These are phyloP conservation scores for Tetrahymena thermophila DNA, from an alignment of 73 alveolate genomes.

Conservation along the genomic window DNA sequence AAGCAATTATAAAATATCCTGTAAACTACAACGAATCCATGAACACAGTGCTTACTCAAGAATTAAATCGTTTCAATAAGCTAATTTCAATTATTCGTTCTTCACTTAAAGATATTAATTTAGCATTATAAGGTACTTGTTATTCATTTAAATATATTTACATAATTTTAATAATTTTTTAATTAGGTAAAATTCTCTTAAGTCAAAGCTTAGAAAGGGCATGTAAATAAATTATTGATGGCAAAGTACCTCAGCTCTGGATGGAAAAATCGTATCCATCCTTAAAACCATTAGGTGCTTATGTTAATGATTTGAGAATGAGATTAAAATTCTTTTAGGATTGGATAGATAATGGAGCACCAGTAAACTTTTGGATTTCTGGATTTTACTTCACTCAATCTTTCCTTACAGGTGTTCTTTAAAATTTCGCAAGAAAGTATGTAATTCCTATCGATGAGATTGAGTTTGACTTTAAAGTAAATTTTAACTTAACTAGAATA, in stretches of 20 bases:
- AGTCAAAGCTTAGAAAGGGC: slow-evolving; percentile 81
- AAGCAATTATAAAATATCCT: slow-evolving; percentile 77
- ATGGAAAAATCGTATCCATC: slow-evolving; percentile 69
- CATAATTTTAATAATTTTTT: neutral
- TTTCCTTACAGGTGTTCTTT: slow-evolving; percentile 63
- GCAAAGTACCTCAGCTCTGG: slow-evolving; percentile 85
- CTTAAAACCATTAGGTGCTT: slow-evolving; percentile 75
- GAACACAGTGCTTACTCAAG: slow-evolving; percentile 88
- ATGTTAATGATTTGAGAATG: slow-evolving; percentile 75
- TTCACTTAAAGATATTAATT: slow-evolving; percentile 62
- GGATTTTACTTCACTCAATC: slow-evolving; percentile 86
- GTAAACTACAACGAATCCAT: slow-evolving; percentile 72
- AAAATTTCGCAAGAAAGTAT: slow-evolving; percentile 90
- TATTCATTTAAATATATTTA: neutral
- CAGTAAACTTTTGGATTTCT: slow-evolving; percentile 93
- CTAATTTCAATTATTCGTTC: slow-evolving; percentile 67
- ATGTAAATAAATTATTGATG: slow-evolving; percentile 64
- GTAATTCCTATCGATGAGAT: slow-evolving; percentile 93
- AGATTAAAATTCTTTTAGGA: slow-evolving; percentile 84
- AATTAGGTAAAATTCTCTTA: slow-evolving; percentile 74
- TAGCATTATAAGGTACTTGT: slow-evolving; percentile 53
- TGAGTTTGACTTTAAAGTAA: slow-evolving; percentile 57
- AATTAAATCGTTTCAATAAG: slow-evolving; percentile 79
- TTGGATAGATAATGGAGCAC: slow-evolving; percentile 94
- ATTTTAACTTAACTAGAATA: neutral